Evolutionary conservation across 2,329 filamentous ascomycete genomes (phyloP), one percentile per base, ranked within the genome.

Genomic region (Stemphylium beticola): DNA sequence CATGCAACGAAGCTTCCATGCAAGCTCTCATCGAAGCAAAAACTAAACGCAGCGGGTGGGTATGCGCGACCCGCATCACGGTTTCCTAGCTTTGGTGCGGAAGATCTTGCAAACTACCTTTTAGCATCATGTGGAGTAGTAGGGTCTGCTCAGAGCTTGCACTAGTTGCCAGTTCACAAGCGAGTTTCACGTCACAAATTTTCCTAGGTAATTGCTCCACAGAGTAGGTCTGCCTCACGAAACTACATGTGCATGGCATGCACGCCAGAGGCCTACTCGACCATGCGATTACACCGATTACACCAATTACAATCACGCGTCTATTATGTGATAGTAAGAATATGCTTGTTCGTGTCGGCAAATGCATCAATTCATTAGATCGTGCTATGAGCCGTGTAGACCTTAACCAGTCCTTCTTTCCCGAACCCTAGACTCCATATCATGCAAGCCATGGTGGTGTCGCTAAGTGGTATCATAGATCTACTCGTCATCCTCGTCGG

Each of bases 401-500:
- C 64, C 31, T 65, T 54, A 51, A 55, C 60, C 53, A 58, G 55
- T 61, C 55, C 60, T 61, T 51, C 42, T 56, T 62, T 58, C 49
- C 46, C 46, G 53, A 59, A 60, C 56, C 53, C 53, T 53, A 54
- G 53, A 57, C 58, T 59, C 59, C 58, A 51, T 45, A 17, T 17
- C n/a, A 55, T 62, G 51, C 56, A 60, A 53, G 45, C 55, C 62
- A 57, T 62, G 55, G 51, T 53, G 38, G 43, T 59, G 53, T 62
- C 49, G 26, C 43, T 26, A 53, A 52, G 39, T 38, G 46, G 43
- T 45, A 53, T 29, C 40, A 38, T 45, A 51, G 49, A 59, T 87
- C 86, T 97, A 99, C 82, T 99, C 95, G 77, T 99, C 95, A 78
- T 99, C 95, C 77, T 99, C 95, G 71, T 98, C 95, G 73, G 86